Conservation (phyloP, 495 filamentous ascomycete species). For the Xylaria grammica region DNA sequence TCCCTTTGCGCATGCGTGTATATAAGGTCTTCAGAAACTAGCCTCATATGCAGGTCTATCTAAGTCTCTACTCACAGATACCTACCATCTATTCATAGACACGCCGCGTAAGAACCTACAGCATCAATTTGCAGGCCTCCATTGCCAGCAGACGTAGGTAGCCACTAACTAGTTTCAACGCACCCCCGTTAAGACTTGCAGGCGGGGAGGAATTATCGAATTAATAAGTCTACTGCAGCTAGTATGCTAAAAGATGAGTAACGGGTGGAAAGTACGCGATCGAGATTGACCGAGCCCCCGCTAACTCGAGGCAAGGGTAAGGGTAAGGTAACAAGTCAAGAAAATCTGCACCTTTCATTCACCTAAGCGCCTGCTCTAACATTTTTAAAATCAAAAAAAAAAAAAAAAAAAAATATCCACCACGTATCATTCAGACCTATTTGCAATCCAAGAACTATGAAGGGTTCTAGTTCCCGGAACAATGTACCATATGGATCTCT, state of each 20-base stretch:
- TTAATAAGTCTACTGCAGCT: too few species aligned
- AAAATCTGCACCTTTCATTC: conserved; percentile 18
- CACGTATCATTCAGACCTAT: conserved; percentile 3
- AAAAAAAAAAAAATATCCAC: not conserved
- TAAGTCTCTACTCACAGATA: not conserved
- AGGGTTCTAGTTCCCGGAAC: not conserved
- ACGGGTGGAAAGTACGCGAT: not conserved
- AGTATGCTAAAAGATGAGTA: not conserved
- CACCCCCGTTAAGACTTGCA: too few species aligned
- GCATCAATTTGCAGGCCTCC: not conserved
- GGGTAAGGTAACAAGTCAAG: not conserved
- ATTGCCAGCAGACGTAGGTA: not conserved
- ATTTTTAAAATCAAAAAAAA: too few species aligned
- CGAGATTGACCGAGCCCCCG: not conserved
- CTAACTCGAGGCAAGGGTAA: not conserved
- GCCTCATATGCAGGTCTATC: not conserved
- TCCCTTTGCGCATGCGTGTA: too few species aligned
- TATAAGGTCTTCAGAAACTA: too few species aligned
- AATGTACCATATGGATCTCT: not conserved
- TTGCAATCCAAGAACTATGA: conserved; percentile 11
- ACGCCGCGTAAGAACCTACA: not conserved
- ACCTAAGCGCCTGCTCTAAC: conserved; percentile 22
- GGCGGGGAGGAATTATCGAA: too few species aligned
- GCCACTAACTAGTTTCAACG: too few species aligned
- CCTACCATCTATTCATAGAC: conserved; percentile 2